Evolutionary conservation across 2,329 filamentous ascomycete genomes (phyloP), one percentile per base, ranked within the genome.

Genomic region (Aureobasidium sp.): DNA sequence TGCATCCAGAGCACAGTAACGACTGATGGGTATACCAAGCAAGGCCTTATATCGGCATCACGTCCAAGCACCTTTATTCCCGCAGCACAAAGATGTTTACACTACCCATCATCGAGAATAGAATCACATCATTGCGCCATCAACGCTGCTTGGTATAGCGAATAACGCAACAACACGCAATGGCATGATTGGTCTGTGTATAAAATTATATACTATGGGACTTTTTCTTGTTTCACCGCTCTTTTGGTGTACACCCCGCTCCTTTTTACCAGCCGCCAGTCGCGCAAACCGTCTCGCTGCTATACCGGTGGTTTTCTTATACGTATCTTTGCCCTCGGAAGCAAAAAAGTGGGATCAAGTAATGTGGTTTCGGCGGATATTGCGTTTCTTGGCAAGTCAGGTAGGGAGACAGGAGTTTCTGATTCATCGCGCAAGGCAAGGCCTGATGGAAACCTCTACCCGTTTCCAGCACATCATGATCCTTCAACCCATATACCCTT

Each of bases 121-220:
- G 17, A 22, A 34, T 5, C n/a, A 51, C 12, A 29, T 44, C 41
- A 22, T 44, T 22, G 31, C 34, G 49, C 51, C 51, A 42, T 41
- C n/a, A 15, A 12, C 36, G 14, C 14, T 12, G 36, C 9, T 20
- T 17, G 31, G 31, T 39, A 41, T 41, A 41, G 17, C 39, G 9
- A 17, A 37, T 37, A 52, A 9, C 20, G 9, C 31, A 34, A 22
- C 25, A 36, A 29, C 51, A 55, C 51, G 51, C 51, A n/a, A 55
- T 55, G 51, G 51, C 51, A 42, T 55, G 45, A 48, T 55, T 55
- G 51, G 51, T 42, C 51, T 41, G 51, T 55, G 51, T 55, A 3
- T 25, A 25, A 25, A 25, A 25, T 2, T 2, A 25, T 25, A 25
- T 25, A 25, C 22, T 25, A 25, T 25, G 22, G 22, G 22, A 25